phyloP scores from a whole-genome alignment of 2,329 filamentous ascomycete species.

The Capronia americana region DNA sequence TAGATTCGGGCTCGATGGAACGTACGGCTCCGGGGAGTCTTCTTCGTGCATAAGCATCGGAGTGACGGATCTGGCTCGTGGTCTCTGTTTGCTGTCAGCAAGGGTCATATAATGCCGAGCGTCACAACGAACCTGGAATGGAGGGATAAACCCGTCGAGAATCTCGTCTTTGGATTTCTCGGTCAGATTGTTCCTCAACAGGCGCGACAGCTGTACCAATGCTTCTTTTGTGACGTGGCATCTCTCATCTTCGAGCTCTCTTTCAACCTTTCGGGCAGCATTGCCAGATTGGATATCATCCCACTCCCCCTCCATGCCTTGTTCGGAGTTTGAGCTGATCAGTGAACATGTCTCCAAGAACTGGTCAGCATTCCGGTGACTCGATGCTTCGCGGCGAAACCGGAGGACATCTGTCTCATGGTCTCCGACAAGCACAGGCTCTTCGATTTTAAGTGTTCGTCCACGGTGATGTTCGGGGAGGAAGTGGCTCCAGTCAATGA shows the following conservation, averaged over 20 bases:
- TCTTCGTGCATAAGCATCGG: constrained; percentile 14
- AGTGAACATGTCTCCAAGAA: constrained; percentile 7
- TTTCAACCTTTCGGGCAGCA: constrained; percentile 9
- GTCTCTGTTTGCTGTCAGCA: constrained; percentile 16
- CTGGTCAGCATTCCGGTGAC: background rate
- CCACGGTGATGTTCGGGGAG: constrained; percentile 39
- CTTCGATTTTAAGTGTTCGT: constrained; percentile 50
- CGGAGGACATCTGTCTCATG: constrained; percentile 53
- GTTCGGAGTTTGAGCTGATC: constrained; percentile 1
- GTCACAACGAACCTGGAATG: constrained; percentile 1
- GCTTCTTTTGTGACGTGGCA: constrained; percentile 30
- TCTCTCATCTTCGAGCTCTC: constrained; percentile 23
- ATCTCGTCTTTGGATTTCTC: constrained; percentile 14
- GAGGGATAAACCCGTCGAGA: background rate
- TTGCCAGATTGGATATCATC: constrained; percentile 16
- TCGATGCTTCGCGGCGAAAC: constrained; percentile 43
- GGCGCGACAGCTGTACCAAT: constrained; percentile 20
- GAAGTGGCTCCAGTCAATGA: constrained; percentile 35
- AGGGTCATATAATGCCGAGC: background rate
- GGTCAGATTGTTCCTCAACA: background rate
- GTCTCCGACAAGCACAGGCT: constrained; percentile 53
- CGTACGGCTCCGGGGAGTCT: constrained; percentile 1
- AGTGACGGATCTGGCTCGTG: constrained; percentile 13
- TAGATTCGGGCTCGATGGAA: constrained; percentile 12
- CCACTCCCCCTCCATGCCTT: constrained; percentile 25